These are phyloP conservation scores for Cryphonectria radicalis DNA, from an alignment of 2,329 filamentous ascomycete species.

Conservation along the genomic window DNA sequence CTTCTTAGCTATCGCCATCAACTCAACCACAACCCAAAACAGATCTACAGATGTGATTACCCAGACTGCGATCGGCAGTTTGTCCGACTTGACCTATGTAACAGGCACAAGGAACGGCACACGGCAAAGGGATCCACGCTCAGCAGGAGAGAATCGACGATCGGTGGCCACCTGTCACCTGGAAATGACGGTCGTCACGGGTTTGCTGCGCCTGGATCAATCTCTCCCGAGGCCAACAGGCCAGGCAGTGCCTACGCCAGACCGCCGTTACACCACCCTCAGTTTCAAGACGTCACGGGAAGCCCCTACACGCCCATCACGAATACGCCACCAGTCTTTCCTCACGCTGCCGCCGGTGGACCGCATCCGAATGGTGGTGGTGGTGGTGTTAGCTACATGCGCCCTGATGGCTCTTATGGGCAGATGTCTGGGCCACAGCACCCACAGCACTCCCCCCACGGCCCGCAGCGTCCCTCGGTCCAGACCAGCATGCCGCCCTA, in stretches of 20 bases:
- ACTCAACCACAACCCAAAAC: slow-evolving; percentile 93
- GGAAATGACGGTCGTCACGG: slow-evolving; percentile 46
- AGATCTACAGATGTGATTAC: slow-evolving; percentile 92
- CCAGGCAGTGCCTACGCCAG: slow-evolving; percentile 48
- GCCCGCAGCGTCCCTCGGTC: slow-evolving; percentile 49
- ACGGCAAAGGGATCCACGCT: slow-evolving; percentile 78
- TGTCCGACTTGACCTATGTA: slow-evolving; percentile 89
- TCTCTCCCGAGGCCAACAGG: slow-evolving; percentile 54
- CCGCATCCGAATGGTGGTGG: slow-evolving; percentile 45
- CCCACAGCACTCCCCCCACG: slow-evolving; percentile 47
- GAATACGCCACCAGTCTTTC: slow-evolving; percentile 45
- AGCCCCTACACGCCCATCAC: slow-evolving; percentile 54
- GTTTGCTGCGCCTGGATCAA: slow-evolving; percentile 46
- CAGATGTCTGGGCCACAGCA: slow-evolving; percentile 37
- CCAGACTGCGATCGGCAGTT: slow-evolving; percentile 89
- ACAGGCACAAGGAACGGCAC: slow-evolving; percentile 81
- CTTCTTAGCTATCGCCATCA: slow-evolving; percentile 77
- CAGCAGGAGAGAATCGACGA: slow-evolving; percentile 72
- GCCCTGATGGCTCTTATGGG: slow-evolving; percentile 44
- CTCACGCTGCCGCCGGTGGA: slow-evolving; percentile 42
- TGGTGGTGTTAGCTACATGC: slow-evolving; percentile 50
- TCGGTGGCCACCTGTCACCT: slow-evolving; percentile 54
- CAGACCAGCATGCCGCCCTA: slow-evolving; percentile 55
- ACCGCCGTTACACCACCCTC: slow-evolving; percentile 50
- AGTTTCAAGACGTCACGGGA: slow-evolving; percentile 48